Evolutionary conservation across 73 alveolate genomes (phyloP).

Genomic region (Stentor coeruleus): DNA sequence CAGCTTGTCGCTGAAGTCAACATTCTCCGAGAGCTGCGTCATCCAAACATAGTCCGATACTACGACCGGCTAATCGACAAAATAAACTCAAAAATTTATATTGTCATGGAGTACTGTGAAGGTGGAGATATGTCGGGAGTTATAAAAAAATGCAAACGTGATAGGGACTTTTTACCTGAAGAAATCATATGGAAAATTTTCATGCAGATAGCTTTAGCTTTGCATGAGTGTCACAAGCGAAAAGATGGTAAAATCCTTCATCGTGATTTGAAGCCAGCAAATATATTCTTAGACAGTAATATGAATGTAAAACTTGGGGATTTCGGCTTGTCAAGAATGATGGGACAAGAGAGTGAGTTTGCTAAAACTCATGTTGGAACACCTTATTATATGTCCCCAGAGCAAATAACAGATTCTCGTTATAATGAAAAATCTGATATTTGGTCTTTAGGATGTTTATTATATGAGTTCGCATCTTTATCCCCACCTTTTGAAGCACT

Average conservation of each 20-base stretch:
- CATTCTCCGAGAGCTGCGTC: constrained; percentile 70
- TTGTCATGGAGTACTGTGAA: constrained; percentile 93
- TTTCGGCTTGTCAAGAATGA: constrained; percentile 82
- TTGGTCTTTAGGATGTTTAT: constrained; percentile 90
- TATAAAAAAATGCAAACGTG: constrained; percentile 59
- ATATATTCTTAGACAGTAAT: constrained; percentile 72
- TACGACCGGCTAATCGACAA: constrained; percentile 85
- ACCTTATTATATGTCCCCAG: constrained; percentile 97
- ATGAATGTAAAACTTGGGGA: constrained; percentile 86
- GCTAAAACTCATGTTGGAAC: constrained; percentile 95
- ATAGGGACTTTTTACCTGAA: constrained; percentile 72
- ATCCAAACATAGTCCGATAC: constrained; percentile 74
- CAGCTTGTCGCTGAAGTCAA: constrained; percentile 85
- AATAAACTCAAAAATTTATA: constrained; percentile 65
- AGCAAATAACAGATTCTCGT: constrained; percentile 78
- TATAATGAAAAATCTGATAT: constrained; percentile 93
- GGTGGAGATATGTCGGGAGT: constrained; percentile 90
- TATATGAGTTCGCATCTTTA: constrained; percentile 79
- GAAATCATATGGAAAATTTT: constrained; percentile 87
- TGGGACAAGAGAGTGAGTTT: constrained; percentile 70
- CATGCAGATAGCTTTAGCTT: constrained; percentile 73
- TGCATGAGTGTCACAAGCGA: constrained; percentile 77
- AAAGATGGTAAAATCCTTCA: constrained; percentile 77
- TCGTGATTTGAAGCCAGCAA: constrained; percentile 86
- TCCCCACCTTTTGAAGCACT: constrained; percentile 86